These are phyloP conservation scores for Cornus kousa DNA, from an alignment of 148 eudicot genomes.

Conservation along the genomic window DNA sequence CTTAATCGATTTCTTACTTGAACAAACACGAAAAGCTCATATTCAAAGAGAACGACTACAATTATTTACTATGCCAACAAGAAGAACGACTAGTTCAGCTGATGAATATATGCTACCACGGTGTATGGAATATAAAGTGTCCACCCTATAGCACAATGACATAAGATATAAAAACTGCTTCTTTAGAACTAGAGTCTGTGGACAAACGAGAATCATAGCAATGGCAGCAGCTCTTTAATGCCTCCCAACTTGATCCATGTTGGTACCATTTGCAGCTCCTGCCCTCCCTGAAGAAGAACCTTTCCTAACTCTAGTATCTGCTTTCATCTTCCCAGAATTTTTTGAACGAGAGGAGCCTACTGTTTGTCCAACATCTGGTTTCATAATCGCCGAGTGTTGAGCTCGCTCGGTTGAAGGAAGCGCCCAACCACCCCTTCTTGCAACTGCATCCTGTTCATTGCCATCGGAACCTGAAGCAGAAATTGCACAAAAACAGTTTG, in stretches of 20 bases:
- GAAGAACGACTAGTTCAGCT: background rate
- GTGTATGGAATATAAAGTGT: background rate
- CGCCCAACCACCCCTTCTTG: constrained; percentile 56
- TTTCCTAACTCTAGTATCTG: background rate
- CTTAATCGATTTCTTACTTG: no score
- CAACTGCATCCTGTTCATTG: constrained; percentile 16
- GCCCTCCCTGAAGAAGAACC: constrained; percentile 20
- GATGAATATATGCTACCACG: background rate
- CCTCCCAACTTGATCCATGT: constrained; percentile 16
- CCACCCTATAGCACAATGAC: background rate
- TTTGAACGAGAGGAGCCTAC: constrained; percentile 26
- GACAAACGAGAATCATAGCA: background rate
- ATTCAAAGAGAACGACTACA: no score
- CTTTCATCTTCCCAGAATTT: constrained; percentile 15
- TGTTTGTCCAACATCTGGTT: constrained; percentile 10
- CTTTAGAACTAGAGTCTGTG: background rate
- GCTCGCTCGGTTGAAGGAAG: constrained; percentile 59
- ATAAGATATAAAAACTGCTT: background rate
- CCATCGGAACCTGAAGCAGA: constrained; percentile 26
- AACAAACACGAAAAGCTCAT: no score
- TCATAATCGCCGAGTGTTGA: constrained; percentile 13
- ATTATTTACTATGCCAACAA: no score
- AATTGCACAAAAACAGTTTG: background rate
- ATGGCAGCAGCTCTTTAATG: background rate
- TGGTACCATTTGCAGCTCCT: constrained; percentile 16